Evolutionary conservation across 805 yeast species (phyloP), one percentile per base, ranked within the genome.

Genomic region (Candida andamanensis): DNA sequence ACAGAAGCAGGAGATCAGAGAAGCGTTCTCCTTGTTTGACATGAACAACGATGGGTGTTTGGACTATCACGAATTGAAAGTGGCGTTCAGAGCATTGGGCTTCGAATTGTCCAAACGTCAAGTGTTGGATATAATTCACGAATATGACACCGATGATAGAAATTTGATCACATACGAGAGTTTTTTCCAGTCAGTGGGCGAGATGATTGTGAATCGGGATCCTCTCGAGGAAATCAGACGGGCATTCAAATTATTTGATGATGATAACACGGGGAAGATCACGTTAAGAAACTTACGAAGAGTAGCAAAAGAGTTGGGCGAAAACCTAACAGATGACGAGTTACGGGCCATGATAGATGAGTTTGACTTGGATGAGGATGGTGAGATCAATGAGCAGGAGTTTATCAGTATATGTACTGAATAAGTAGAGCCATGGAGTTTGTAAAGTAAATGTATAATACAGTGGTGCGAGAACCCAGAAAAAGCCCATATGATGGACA

Each of bases 261-360:
- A 83, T 39, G 96, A 86, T 46, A 70, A 69, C 30, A 86, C 94
- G 0, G 97, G 97, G 0, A 83, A 80, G 52, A 87, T 89, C 41
- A 76, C 83, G 35, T 64, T 90, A 30, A 72, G 89, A 43, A 84
- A 87, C 51, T 69, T 92, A 37, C 76, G 94, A 55, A 72, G 92
- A 39, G 95, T 90, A 2, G 92, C 97, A 8, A 83, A 84, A 46
- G 97, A 90, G 44, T 62, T 92, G 36, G 97, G 96, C 2, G 98
- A 92, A 56, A 84, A 81, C 46, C 63, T 92, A 36, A 79, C 85
- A 5, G 99, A 92, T 45, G 95, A 86, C 37, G 98, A 92, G 51
- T 66, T 92, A 31, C 72, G 84, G 44, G 97, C 97, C 4, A 92
- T 92, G 98, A 92, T 92, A 43, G 95, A 89, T 40, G 97, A 90